Evolutionary conservation across 139 green algal genomes (phyloP).

Genomic region (Nannochloris sp.): DNA sequence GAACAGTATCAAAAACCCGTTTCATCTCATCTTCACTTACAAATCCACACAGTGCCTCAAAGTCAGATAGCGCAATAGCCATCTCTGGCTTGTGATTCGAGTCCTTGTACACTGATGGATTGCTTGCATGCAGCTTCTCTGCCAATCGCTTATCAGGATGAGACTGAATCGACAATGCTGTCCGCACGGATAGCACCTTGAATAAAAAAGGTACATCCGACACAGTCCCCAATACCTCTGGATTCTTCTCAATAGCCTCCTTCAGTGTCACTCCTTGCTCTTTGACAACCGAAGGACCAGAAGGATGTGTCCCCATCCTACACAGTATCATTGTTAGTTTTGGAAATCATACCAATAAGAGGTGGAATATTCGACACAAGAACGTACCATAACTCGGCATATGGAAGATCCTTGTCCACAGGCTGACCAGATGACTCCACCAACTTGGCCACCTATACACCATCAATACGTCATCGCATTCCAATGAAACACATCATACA

Average conservation of each 20-base stretch:
- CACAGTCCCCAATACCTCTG: conserved; percentile 53
- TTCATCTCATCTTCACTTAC: conserved; percentile 42
- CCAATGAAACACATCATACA: not conserved
- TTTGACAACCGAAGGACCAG: conserved; percentile 60
- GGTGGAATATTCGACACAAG: not conserved
- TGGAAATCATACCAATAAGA: not conserved
- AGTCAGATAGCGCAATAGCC: conserved; percentile 81
- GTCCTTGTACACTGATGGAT: conserved; percentile 89
- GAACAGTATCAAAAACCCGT: conserved; percentile 28
- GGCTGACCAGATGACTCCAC: conserved; percentile 42
- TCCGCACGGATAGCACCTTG: conserved; percentile 94
- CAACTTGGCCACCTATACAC: conserved; percentile 65
- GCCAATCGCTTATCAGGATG: conserved; percentile 95
- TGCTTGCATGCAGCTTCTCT: conserved; percentile 66
- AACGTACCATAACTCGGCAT: conserved; percentile 88
- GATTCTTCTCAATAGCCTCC: conserved; percentile 53
- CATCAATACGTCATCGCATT: not conserved
- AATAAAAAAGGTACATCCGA: conserved; percentile 80
- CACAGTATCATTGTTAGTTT: not conserved
- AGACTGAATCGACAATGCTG: conserved; percentile 94
- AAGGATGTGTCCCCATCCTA: conserved; percentile 94
- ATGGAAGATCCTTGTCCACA: conserved; percentile 64
- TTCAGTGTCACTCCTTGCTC: conserved; percentile 31
- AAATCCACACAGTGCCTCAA: conserved; percentile 92
- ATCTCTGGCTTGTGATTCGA: conserved; percentile 99